These are phyloP conservation scores for Dimargaris cristalligena DNA, from an alignment of 192 early-diverging fungal genomes.

Conservation along the genomic window DNA sequence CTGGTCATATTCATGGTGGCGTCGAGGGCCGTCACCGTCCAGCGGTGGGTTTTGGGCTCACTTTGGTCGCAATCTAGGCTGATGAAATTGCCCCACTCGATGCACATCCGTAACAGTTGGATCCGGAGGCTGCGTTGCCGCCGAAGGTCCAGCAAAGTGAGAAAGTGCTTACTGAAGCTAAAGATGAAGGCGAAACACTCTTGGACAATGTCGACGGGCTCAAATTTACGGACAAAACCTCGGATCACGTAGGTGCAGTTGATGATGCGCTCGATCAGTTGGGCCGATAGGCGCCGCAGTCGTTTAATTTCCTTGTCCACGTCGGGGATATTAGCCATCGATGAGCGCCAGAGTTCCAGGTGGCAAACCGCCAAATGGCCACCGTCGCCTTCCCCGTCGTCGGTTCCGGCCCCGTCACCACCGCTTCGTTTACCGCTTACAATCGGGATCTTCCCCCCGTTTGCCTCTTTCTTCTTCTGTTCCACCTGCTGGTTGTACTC, in stretches of 20 bases:
- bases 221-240: background rate
- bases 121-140: slow-evolving; percentile 41
- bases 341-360: slow-evolving; percentile 1
- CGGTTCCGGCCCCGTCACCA: too few relatives aligned
- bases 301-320: slow-evolving; percentile 6
- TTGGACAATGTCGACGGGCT: slow-evolving; percentile 24
- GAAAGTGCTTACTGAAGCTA: slow-evolving; percentile 40
- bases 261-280: slow-evolving; percentile 10
- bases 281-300: slow-evolving; percentile 6
- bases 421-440: too few relatives aligned
- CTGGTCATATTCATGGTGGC: slow-evolving; percentile 63
- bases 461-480: too few relatives aligned
- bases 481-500: background rate
- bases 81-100: slow-evolving; percentile 81
- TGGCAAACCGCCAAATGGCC: background rate
- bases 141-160: slow-evolving; percentile 38
- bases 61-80: slow-evolving; percentile 63
- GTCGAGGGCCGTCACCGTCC: slow-evolving; percentile 71
- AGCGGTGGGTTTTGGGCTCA: slow-evolving; percentile 63
- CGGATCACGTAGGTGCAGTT: slow-evolving; percentile 7
- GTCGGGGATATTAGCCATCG: slow-evolving; percentile 5
- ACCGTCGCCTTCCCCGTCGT: background rate
- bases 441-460: too few relatives aligned
- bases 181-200: slow-evolving; percentile 28
- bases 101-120: slow-evolving; percentile 49